phyloP scores from a whole-genome alignment of 805 yeast genomes.

The Pichia gijzeniarum region DNA sequence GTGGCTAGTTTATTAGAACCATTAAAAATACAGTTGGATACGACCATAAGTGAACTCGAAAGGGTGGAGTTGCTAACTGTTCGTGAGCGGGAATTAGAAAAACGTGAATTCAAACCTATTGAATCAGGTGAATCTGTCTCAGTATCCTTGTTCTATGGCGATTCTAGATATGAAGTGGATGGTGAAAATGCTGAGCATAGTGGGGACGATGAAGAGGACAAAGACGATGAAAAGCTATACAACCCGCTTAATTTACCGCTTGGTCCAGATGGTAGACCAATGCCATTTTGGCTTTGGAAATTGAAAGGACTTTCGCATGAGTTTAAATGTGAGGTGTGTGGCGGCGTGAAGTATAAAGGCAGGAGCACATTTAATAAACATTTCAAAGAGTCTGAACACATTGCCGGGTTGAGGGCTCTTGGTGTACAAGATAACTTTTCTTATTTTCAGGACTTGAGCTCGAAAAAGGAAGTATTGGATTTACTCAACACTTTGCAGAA shows the following conservation, averaged over 20 bases:
- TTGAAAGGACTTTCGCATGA: slow-evolving; percentile 74
- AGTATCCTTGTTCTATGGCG: slow-evolving; percentile 22
- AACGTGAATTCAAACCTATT: slow-evolving; percentile 28
- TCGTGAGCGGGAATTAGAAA: slow-evolving; percentile 57
- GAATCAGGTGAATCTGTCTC: slow-evolving; percentile 5
- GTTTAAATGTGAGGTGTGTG: slow-evolving; percentile 82
- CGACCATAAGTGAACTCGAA: slow-evolving; percentile 56
- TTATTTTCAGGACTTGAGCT: slow-evolving; percentile 56
- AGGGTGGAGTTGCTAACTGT: slow-evolving; percentile 63
- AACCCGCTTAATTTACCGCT: slow-evolving; percentile 61
- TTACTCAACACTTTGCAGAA: slow-evolving; percentile 46
- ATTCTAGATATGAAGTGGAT: slow-evolving; percentile 21
- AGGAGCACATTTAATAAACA: slow-evolving; percentile 66
- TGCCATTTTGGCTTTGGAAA: slow-evolving; percentile 90
- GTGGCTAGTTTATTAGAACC: not conserved
- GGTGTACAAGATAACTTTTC: slow-evolving; percentile 52
- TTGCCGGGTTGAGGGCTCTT: slow-evolving; percentile 63
- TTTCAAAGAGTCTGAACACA: slow-evolving; percentile 65
- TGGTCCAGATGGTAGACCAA: slow-evolving; percentile 87
- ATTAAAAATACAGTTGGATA: slow-evolving; percentile 36
- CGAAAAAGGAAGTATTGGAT: slow-evolving; percentile 59
- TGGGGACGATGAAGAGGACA: slow-evolving; percentile 19
- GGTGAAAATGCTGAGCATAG: slow-evolving; percentile 23
- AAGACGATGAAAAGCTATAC: slow-evolving; percentile 20
- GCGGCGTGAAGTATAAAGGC: slow-evolving; percentile 67